Base-by-base conservation (phyloP, 73 alveolate species). In the Breviolum minutum region DNA sequence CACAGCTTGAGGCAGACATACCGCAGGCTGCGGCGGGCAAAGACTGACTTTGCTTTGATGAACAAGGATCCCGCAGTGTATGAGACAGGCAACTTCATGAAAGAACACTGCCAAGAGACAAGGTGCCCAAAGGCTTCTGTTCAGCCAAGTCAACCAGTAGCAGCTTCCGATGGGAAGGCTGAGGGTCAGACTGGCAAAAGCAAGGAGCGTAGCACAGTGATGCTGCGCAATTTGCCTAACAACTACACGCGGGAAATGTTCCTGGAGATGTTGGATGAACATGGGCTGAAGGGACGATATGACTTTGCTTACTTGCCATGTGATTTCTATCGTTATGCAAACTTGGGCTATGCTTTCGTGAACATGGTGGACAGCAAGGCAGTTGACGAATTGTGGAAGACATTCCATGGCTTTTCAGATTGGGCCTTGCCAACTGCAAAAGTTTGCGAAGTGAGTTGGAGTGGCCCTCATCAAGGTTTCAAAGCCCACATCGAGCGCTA, bases 301-400 rank as follows among this genome's bases (percentile, higher is more conserved):
- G 86, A 92, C 89, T 92, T 92, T 74, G 98, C 81, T 22, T 92
- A 92, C 81, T 62, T 92, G 80, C 98, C 98, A 26, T 74, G 80
- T 82, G 98, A 92, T 61, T 92, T 92, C 90, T n/a, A 71, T 54
- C 79, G 91, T 9, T 63, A 60, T 24, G 98, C 98, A 16, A 92
- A 76, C 73, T 69, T 92, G 76, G 98, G 98, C 90, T 92, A 92
- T 74, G 98, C 91, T 85, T 92, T 92, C 80, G 96, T 89, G 71
- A 89, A 89, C 86, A 40, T 89, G 82, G 96, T 66, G 62, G 93
- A 84, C 93, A 60, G 76, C 74, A n/a, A 54, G 71, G 95, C 83
- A 5, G 95, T 66, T 60, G 96, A 89, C 71, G 96, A 79, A 24
- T 30, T 69, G 71, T 89, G 96, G 96, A 89, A 89, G 74, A 69